phyloP scores from a whole-genome alignment of 73 alveolate genomes.

The Paramecium octaurelia region DNA sequence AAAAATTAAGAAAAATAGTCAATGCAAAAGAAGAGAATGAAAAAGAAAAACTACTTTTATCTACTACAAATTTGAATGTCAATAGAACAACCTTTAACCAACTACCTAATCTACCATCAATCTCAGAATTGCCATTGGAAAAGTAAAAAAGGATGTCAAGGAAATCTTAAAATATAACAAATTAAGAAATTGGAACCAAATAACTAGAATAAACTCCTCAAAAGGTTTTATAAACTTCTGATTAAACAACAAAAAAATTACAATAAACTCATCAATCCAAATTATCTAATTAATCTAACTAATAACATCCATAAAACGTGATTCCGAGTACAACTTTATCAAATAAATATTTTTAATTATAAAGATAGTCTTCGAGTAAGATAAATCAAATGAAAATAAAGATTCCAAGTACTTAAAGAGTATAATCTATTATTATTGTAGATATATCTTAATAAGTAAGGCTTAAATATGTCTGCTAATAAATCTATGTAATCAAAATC shows the following conservation, averaged over 20 bases:
- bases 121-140: not conserved
- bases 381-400: not conserved
- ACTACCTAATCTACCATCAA: not conserved
- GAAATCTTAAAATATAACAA: not conserved
- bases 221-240: not conserved
- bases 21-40: not conserved
- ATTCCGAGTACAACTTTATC: not conserved
- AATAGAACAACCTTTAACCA: not conserved
- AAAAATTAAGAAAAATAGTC: not conserved
- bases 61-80: not conserved
- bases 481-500: not conserved
- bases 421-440: not conserved
- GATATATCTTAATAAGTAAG: not conserved
- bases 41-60: not conserved
- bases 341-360: not conserved
- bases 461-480: not conserved
- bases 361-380: not conserved
- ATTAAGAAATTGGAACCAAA: not conserved
- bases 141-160: not conserved
- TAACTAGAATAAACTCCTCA: not conserved
- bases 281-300: not conserved
- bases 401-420: not conserved
- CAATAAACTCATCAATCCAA: not conserved
- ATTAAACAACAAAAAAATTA: not conserved
- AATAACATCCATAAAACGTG: not conserved